Evolutionary conservation across 2,329 filamentous ascomycete genomes (phyloP).

Genomic region (Claviceps spartinae): DNA sequence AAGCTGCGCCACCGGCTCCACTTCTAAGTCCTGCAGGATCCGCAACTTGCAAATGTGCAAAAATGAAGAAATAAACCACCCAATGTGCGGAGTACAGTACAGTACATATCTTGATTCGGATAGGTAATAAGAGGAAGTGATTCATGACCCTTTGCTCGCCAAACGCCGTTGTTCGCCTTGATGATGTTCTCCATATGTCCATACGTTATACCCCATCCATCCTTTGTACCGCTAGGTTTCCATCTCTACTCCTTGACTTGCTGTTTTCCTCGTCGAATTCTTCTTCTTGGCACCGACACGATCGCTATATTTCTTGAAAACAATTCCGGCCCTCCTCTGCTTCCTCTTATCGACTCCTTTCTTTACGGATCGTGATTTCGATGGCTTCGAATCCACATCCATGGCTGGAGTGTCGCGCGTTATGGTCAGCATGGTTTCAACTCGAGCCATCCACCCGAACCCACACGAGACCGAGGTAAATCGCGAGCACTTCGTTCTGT

Average conservation of each 20-base stretch:
- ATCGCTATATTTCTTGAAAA: constrained; percentile 46
- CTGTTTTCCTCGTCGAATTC: constrained; percentile 10
- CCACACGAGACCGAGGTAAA: neutral
- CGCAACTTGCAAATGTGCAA: neutral
- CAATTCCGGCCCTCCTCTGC: constrained; percentile 41
- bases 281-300: constrained; percentile 33
- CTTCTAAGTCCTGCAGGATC: neutral
- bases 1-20: constrained; percentile 1
- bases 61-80: neutral
- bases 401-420: constrained; percentile 25
- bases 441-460: neutral
- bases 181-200: neutral
- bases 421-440: constrained; percentile 3
- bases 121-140: neutral
- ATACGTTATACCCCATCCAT: neutral
- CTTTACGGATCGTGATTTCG: constrained; percentile 27
- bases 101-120: neutral
- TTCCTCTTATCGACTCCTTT: constrained; percentile 44
- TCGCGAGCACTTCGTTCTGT: neutral
- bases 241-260: neutral
- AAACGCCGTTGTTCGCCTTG: neutral
- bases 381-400: constrained; percentile 40
- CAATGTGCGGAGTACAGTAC: neutral
- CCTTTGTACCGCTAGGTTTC: neutral
- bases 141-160: neutral